These are phyloP conservation scores for Melaleuca alternifolia DNA, from an alignment of 345 rosid genomes.

Conservation along the genomic window DNA sequence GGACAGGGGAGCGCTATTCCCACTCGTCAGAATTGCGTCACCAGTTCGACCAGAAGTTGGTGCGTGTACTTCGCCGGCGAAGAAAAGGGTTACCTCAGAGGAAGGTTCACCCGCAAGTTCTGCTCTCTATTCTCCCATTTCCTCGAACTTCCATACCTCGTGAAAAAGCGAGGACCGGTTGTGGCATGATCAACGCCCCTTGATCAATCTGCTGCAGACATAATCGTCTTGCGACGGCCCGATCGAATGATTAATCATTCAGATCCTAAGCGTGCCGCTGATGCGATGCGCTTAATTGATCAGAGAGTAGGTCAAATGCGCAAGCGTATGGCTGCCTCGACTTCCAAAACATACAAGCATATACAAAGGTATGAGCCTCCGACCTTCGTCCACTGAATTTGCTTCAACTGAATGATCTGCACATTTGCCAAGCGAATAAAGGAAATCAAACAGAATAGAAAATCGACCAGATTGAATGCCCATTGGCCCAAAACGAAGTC, in stretches of 20 bases:
- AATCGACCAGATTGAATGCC: neutral
- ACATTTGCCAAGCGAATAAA: neutral
- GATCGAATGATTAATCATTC: neutral
- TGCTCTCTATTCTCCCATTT: no score
- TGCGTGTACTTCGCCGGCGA: no score
- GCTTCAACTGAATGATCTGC: neutral
- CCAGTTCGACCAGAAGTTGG: no score
- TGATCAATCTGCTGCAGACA: neutral
- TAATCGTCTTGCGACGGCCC: neutral
- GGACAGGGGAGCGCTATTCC: no score
- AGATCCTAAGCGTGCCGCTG: neutral
- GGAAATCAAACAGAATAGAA: neutral
- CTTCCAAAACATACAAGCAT: neutral
- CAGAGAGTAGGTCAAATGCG: neutral
- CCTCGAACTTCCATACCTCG: no score
- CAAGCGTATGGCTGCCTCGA: neutral
- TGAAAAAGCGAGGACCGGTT: no score
- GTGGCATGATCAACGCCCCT: no score
- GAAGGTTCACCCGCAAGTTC: no score
- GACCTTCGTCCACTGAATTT: neutral
- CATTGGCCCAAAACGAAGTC: neutral
- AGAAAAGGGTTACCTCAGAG: no score
- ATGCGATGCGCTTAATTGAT: neutral
- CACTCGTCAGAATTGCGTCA: no score
- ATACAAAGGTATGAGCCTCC: neutral